A percentile compares a stretch with the other conserved stretches of the same genome.
Conservation (phyloP, 805 yeast species). For the Maudiozyma turicensis region DNA sequence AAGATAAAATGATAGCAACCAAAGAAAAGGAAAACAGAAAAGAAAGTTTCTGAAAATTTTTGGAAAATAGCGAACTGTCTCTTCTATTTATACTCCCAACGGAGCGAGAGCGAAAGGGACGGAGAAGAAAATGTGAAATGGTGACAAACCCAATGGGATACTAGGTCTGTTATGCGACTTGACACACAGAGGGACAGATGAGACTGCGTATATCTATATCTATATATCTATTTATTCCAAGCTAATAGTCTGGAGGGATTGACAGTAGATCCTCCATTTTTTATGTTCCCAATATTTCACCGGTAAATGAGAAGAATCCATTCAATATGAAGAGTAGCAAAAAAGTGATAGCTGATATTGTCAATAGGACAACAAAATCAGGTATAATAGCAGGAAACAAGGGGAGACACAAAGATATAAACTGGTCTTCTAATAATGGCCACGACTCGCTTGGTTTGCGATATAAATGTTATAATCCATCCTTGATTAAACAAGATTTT, state of each 20-base stretch:
- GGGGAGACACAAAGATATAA: not conserved
- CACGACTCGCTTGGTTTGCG: not conserved
- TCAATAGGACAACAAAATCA: slow-evolving; percentile 9
- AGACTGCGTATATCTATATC: no score
- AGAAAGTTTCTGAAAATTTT: not conserved
- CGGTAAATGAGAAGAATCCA: not conserved
- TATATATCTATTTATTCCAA: no score
- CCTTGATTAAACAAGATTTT: slow-evolving; percentile 16
- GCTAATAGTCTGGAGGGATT: no score
- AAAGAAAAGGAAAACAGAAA: not conserved
- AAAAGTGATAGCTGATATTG: slow-evolving; percentile 8
- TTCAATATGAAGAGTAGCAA: slow-evolving; percentile 5
- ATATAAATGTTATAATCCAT: slow-evolving; percentile 18
- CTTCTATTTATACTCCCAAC: no score
- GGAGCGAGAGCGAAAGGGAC: no score
- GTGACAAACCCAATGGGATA: no score
- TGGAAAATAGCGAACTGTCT: no score
- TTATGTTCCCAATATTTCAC: no score
- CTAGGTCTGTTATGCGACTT: no score
- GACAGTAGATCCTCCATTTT: no score
- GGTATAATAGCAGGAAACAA: slow-evolving; percentile 14
- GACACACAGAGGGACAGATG: no score
- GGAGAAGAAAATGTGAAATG: no score
- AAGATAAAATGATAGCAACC: not conserved
- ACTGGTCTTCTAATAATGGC: not conserved